Conservation (phyloP, 2,329 filamentous ascomycete species). For the Colletotrichum salicis region DNA sequence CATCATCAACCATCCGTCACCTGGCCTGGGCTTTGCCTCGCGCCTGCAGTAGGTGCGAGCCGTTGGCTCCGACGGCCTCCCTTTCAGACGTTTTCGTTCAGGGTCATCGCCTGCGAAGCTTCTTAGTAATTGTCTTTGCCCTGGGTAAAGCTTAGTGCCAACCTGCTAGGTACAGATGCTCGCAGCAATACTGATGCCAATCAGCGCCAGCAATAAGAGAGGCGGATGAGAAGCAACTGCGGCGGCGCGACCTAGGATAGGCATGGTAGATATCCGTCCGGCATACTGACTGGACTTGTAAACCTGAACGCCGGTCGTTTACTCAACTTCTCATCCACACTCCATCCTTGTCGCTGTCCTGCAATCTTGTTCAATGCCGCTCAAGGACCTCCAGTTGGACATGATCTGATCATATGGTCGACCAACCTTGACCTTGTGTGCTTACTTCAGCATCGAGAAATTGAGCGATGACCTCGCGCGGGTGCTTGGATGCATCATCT, state of each 20-base stretch:
- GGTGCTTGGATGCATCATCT: neutral
- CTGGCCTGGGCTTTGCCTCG: constrained; percentile 17
- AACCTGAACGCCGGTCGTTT: neutral
- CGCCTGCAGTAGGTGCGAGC: constrained; percentile 4
- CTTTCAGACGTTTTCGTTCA: neutral
- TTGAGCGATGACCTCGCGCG: neutral
- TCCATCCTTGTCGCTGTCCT: constrained; percentile 8
- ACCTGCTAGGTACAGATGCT: neutral
- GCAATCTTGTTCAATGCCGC: constrained; percentile 17
- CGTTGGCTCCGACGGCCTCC: constrained; percentile 19
- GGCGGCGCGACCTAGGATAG: neutral
- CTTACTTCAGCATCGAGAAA: constrained; percentile 1
- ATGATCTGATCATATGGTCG: constrained; percentile 8
- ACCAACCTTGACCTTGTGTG: neutral
- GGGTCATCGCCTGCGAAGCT: constrained; percentile 1
- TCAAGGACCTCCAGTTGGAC: neutral
- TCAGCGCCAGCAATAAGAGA: neutral
- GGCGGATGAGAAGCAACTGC: neutral
- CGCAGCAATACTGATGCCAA: neutral
- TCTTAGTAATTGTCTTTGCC: neutral
- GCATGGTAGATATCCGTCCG: no score
- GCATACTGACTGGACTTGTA: neutral
- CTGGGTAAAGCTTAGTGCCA: neutral
- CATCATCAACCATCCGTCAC: neutral
- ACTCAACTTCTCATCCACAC: neutral